These are phyloP conservation scores for Auricularia sp. DNA, from an alignment of 768 basidiomycete genomes.

Conservation along the genomic window DNA sequence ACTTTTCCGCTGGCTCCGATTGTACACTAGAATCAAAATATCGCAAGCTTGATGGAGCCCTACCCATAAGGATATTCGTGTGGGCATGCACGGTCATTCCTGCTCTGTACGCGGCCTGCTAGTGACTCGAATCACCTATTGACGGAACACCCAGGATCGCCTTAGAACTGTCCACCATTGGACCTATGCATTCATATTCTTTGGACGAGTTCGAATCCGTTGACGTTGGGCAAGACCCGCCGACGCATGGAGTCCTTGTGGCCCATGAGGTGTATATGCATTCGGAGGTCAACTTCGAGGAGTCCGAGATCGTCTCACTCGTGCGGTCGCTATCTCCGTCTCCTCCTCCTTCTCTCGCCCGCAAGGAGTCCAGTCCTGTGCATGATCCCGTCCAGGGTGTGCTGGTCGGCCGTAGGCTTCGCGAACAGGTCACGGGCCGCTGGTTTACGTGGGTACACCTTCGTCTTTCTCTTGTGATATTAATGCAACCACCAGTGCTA, in stretches of 20 bases:
- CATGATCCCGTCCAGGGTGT: constrained; percentile 8
- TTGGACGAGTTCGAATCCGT: constrained; percentile 8
- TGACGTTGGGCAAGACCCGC: background rate
- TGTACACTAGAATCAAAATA: background rate
- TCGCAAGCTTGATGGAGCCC: background rate
- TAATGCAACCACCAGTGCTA: constrained; percentile 8
- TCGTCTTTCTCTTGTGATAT: constrained; percentile 5
- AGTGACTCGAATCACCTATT: background rate
- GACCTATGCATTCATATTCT: constrained; percentile 19
- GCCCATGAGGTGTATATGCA: background rate
- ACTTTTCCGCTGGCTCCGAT: background rate
- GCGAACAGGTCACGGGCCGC: constrained; percentile 19
- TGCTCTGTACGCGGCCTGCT: constrained; percentile 17
- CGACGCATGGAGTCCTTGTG: background rate
- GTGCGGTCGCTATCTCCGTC: constrained; percentile 4
- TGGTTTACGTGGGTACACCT: constrained; percentile 21
- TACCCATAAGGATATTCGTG: constrained; percentile 23
- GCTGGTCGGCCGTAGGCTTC: constrained; percentile 19
- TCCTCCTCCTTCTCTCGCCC: background rate
- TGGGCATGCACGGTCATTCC: constrained; percentile 24
- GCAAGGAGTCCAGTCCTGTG: background rate
- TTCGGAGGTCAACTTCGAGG: background rate
- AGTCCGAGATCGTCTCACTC: constrained; percentile 1
- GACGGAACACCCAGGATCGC: constrained; percentile 16
- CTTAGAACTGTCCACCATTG: constrained; percentile 24